Evolutionary conservation across 208 protist species (phyloP).

Genomic region (Leishmania amazonensis): DNA sequence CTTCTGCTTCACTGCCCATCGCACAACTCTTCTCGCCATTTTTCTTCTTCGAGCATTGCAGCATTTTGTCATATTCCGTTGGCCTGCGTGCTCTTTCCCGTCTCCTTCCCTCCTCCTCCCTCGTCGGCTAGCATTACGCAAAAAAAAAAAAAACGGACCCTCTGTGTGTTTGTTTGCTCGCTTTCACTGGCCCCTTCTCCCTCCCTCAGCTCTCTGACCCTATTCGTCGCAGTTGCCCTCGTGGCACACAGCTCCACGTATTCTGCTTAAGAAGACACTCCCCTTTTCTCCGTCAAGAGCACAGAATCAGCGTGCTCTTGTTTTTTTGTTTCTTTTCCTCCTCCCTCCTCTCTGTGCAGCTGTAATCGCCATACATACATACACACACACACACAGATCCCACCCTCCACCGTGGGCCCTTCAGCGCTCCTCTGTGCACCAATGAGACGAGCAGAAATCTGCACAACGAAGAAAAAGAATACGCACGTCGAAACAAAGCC

Average conservation of each 20-base stretch:
- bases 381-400: background rate
- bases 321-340: background rate
- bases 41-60: background rate
- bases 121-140: too few species aligned
- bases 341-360: background rate
- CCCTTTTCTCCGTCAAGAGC: background rate
- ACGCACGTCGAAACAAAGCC: background rate
- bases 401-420: background rate
- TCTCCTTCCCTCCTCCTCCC: background rate
- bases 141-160: background rate
- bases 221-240: background rate
- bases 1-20: background rate
- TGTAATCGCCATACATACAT: background rate
- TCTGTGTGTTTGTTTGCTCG: background rate
- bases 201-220: background rate
- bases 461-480: background rate
- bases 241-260: background rate
- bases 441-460: background rate
- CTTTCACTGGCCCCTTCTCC: background rate
- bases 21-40: background rate
- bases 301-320: background rate
- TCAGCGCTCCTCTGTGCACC: background rate
- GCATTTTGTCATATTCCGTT: background rate
- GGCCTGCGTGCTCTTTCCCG: background rate
- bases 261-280: background rate